Evolutionary conservation across 179 eudicot genomes (phyloP).

Genomic region (Beta macrorhiza): DNA sequence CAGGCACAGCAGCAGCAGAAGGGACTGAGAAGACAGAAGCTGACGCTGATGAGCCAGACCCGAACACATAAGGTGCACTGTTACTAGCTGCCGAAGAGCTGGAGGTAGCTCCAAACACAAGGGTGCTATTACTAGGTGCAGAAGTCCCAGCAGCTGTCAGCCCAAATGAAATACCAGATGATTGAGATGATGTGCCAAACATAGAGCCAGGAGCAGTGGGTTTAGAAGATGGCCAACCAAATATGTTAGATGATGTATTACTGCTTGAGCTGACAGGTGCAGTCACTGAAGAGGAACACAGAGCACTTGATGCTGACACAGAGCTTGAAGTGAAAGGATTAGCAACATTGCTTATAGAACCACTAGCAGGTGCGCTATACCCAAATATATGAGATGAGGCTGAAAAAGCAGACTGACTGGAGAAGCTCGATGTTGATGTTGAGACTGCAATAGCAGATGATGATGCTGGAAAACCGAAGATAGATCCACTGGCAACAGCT

Average conservation of each 20-base stretch:
- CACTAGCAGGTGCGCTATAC: slow-evolving; percentile 29
- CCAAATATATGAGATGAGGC: slow-evolving; percentile 34
- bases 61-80: slow-evolving; percentile 22
- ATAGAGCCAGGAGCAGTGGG: slow-evolving; percentile 18
- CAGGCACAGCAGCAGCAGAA: slow-evolving; percentile 26
- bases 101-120: slow-evolving; percentile 20
- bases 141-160: slow-evolving; percentile 20
- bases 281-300: slow-evolving; percentile 33
- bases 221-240: slow-evolving; percentile 17
- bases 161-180: slow-evolving; percentile 29
- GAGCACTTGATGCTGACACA: slow-evolving; percentile 27
- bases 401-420: slow-evolving; percentile 40
- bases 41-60: slow-evolving; percentile 18
- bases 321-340: slow-evolving; percentile 35
- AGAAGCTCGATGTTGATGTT: slow-evolving; percentile 29
- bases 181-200: slow-evolving; percentile 26
- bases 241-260: slow-evolving; percentile 20
- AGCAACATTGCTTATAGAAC: slow-evolving; percentile 35
- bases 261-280: slow-evolving; percentile 31
- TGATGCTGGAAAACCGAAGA: slow-evolving; percentile 28
- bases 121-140: slow-evolving; percentile 9
- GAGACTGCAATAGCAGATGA: slow-evolving; percentile 29
- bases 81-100: slow-evolving; percentile 23
- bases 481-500: slow-evolving; percentile 19
- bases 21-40: slow-evolving; percentile 22